Conservation (phyloP, 2,329 filamentous ascomycete genomes). For the Tolypocladium tropicale region DNA sequence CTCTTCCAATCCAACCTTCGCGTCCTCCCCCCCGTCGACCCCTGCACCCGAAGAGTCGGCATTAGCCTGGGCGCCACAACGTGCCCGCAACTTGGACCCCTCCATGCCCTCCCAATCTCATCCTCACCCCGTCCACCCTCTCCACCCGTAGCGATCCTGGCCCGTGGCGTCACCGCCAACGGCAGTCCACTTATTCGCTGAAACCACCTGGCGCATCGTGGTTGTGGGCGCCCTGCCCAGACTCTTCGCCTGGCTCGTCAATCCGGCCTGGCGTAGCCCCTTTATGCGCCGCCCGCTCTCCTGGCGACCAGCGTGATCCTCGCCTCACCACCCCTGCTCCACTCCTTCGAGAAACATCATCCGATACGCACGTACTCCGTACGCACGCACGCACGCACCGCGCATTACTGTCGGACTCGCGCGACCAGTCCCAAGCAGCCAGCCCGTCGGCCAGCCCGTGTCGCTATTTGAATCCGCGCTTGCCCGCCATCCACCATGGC, state of each 20-base stretch:
- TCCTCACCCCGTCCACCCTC: not conserved
- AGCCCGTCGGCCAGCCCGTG: not conserved
- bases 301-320: not conserved
- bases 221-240: not conserved
- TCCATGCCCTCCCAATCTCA: too few relatives aligned
- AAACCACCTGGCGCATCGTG: not conserved
- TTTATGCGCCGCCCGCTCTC: conserved; percentile 5
- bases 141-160: not conserved
- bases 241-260: not conserved
- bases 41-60: not conserved
- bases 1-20: too few relatives aligned
- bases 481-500: conserved; percentile 35
- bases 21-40: too few relatives aligned
- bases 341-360: conserved; percentile 2
- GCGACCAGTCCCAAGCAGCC: not conserved
- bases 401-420: not conserved
- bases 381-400: not conserved
- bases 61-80: not conserved
- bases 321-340: conserved; percentile 10
- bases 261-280: not conserved
- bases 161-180: not conserved
- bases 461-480: not conserved
- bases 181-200: not conserved
- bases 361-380: not conserved
- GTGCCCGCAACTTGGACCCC: not conserved